phyloP scores from a whole-genome alignment of 352 stramenopile genomes.

The Globisporangium radiosum region DNA sequence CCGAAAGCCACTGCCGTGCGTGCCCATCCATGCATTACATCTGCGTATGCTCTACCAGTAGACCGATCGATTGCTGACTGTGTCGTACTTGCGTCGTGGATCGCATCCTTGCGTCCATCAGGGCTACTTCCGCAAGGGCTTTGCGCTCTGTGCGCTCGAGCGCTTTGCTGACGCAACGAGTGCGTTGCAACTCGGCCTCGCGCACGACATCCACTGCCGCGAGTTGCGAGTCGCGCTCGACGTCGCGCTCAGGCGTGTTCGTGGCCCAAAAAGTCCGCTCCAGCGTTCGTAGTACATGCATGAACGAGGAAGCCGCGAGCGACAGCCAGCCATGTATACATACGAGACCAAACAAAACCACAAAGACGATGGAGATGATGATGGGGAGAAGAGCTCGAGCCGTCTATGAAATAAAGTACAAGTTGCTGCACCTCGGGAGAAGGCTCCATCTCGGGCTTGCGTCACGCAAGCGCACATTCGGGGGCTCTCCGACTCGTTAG shows the following conservation, averaged over 20 bases:
- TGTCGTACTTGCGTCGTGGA: neutral
- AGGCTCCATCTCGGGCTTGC: neutral
- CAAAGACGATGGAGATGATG: neutral
- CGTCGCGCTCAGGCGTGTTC: constrained; percentile 25
- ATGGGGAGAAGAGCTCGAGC: neutral
- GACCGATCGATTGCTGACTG: too few relatives aligned
- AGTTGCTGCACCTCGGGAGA: neutral
- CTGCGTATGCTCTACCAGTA: neutral
- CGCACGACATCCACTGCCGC: constrained; percentile 50
- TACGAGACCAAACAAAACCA: neutral
- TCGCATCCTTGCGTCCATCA: constrained; percentile 12
- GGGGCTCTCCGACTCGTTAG: constrained; percentile 12
- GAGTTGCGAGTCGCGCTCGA: constrained; percentile 55
- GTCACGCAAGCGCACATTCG: neutral
- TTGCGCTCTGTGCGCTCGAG: constrained; percentile 41
- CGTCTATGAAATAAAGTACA: neutral
- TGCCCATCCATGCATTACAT: neutral
- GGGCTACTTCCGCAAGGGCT: constrained; percentile 69
- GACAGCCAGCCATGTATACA: neutral
- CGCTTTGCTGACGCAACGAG: constrained; percentile 46
- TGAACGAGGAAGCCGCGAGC: neutral
- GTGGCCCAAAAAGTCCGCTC: too few relatives aligned
- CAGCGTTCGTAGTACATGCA: neutral
- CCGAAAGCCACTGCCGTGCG: constrained; percentile 46
- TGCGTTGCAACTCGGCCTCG: constrained; percentile 59